These are phyloP conservation scores for Phaeotremella fagi DNA, from an alignment of 768 basidiomycete genomes.

Conservation along the genomic window DNA sequence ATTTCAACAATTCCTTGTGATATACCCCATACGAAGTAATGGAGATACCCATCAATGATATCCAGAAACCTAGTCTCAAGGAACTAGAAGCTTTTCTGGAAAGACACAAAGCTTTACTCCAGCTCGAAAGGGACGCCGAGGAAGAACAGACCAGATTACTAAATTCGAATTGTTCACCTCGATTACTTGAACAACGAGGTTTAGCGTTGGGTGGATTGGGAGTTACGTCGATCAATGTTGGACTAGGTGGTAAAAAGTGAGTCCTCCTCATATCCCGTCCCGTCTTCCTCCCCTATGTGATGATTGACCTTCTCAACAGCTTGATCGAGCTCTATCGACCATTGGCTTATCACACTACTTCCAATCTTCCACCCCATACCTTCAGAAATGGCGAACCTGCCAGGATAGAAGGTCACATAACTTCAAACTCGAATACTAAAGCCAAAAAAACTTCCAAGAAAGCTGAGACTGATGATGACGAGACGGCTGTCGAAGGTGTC, in stretches of 20 bases:
- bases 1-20: no score
- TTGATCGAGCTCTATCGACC: conserved; percentile 82
- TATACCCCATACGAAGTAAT: not conserved
- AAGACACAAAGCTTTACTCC: conserved; percentile 54
- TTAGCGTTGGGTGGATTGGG: conserved; percentile 72
- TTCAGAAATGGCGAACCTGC: conserved; percentile 87
- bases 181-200: conserved; percentile 81
- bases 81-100: conserved; percentile 34
- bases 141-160: conserved; percentile 72
- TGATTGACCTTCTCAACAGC: conserved; percentile 49
- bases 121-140: conserved; percentile 75
- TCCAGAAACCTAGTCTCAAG: conserved; percentile 12
- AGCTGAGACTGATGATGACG: conserved; percentile 49
- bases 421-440: conserved; percentile 16
- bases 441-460: conserved; percentile 43
- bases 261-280: not conserved
- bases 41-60: no score
- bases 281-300: not conserved
- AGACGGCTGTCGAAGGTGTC: conserved; percentile 63
- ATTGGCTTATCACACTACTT: conserved; percentile 66
- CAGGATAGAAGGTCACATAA: conserved; percentile 68
- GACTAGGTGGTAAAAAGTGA: conserved; percentile 89
- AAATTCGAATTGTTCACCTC: conserved; percentile 74
- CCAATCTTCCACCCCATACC: conserved; percentile 76
- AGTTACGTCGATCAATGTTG: conserved; percentile 66